Evolutionary conservation across 352 stramenopile genomes (phyloP), one percentile per base, ranked within the genome.

Genomic region (Globisporangium middletonii): DNA sequence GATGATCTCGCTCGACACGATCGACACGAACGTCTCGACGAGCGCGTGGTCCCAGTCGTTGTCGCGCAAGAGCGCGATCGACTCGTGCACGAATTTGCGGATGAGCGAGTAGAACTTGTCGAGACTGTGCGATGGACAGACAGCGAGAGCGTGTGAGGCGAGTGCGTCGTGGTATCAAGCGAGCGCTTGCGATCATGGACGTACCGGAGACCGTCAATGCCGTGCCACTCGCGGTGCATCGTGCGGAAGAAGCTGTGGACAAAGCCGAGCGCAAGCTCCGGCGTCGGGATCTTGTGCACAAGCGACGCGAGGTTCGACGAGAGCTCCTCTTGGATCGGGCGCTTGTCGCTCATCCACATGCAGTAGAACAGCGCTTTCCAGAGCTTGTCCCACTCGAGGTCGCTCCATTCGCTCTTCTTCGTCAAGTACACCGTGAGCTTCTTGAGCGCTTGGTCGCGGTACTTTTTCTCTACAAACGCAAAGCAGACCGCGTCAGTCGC

Each of bases 281-380:
- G 30, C 4, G 50, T 59, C 6, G 84, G 84, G 15, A 94, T 62
- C 41, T 65, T 69, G 62, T 92, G 81, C 51, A 92, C 65, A 8
- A 94, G 60, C 44, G 42, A 37, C 33, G 84, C 72, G 30, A 94
- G 60, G 57, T 81, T 91, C 13, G 69, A 65, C n/a, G 81, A 78
- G 47, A 94, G 64, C 63, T 94, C 84, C 42, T 91, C 72, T 65
- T 94, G 84, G 12, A 94, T 75, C 19, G 71, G 71, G 11, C 77
- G 82, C 68, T 94, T 94, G 78, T 94, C 84, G 65, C 81, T 92
- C 84, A 94, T 94, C 84, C 84, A 94, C 81, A 94, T 92, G 69
- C 84, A 94, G 69, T 94, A 94, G 63, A 92, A 94, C 8, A 94
- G 77, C 68, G 84, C 84, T 64, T 92, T 94, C 84, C 84, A 94